Evolutionary conservation across 192 early-diverging fungal species (phyloP).

Genomic region (Entomortierella beljakovae): DNA sequence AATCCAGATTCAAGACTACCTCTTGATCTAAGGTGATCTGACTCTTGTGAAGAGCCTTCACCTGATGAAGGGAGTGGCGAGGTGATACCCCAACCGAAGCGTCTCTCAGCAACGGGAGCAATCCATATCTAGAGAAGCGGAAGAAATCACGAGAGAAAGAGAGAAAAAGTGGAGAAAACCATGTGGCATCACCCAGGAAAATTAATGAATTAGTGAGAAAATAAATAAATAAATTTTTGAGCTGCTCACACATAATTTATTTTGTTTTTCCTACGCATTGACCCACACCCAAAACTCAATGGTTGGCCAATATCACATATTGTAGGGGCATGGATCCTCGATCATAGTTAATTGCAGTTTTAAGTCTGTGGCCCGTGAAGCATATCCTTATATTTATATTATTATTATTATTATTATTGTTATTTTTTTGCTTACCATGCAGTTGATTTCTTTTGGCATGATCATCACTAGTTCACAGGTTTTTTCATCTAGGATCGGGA

Average conservation of each 20-base stretch:
- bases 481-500: constrained; percentile 21
- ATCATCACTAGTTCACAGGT: constrained; percentile 29
- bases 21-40: background rate
- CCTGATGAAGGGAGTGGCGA: constrained; percentile 16
- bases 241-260: background rate
- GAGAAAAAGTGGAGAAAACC: background rate
- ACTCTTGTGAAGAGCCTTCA: background rate
- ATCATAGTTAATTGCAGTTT: no score
- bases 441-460: constrained; percentile 39
- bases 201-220: background rate
- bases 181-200: background rate
- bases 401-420: background rate
- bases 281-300: background rate
- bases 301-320: no score
- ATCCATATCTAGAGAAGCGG: constrained; percentile 36
- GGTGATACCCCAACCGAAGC: constrained; percentile 45
- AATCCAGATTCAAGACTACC: constrained; percentile 2
- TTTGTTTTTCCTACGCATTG: constrained; percentile 10
- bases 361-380: no score
- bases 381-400: no score
- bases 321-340: no score
- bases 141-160: no score
- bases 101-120: constrained; percentile 34
- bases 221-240: background rate
- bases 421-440: constrained; percentile 23